Percentiles rank a stretch among this genome's conserved stretches.
Evolutionary conservation across 768 basidiomycete genomes (phyloP).

Genomic region (Pulveroboletus frians): DNA sequence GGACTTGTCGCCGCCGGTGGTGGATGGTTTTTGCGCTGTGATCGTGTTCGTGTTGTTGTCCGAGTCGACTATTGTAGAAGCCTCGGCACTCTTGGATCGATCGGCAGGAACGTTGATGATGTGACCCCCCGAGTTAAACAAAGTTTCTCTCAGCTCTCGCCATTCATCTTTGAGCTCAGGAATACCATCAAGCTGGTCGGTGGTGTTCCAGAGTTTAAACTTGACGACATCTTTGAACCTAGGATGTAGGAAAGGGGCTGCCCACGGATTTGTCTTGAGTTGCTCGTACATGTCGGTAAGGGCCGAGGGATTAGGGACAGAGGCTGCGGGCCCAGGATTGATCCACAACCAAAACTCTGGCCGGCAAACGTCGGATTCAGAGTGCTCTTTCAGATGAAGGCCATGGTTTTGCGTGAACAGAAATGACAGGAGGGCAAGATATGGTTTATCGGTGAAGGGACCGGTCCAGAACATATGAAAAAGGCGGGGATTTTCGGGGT

Average conservation of each 20-base stretch:
- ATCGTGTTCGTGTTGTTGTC: conserved; percentile 22
- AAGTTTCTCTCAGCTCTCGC: conserved; percentile 62
- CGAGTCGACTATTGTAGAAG: conserved; percentile 12
- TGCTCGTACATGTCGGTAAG: conserved; percentile 76
- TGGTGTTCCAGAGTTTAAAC: conserved; percentile 98
- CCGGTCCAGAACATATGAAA: conserved; percentile 99
- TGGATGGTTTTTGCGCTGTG: conserved; percentile 15
- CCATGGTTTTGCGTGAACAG: conserved; percentile 94
- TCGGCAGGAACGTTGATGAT: conserved; percentile 60
- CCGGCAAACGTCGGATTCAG: conserved; percentile 51
- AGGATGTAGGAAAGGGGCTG: conserved; percentile 88
- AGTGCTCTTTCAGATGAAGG: conserved; percentile 58
- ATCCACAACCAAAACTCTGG: conserved; percentile 99
- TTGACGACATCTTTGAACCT: conserved; percentile 89
- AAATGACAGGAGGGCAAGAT: conserved; percentile 90
- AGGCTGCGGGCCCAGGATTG: conserved; percentile 93
- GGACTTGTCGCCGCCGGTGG: conserved; percentile 26
- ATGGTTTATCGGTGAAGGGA: conserved; percentile 97
- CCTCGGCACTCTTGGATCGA: conserved; percentile 30
- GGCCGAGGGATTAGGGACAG: conserved; percentile 81
- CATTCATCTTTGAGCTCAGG: conserved; percentile 89
- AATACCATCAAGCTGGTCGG: conserved; percentile 89
- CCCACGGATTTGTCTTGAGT: conserved; percentile 86
- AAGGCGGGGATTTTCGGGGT: conserved; percentile 76
- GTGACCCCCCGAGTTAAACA: conserved; percentile 87